Base-by-base conservation (phyloP, 2,329 filamentous ascomycete genomes). In the Aspergillus melleus region DNA sequence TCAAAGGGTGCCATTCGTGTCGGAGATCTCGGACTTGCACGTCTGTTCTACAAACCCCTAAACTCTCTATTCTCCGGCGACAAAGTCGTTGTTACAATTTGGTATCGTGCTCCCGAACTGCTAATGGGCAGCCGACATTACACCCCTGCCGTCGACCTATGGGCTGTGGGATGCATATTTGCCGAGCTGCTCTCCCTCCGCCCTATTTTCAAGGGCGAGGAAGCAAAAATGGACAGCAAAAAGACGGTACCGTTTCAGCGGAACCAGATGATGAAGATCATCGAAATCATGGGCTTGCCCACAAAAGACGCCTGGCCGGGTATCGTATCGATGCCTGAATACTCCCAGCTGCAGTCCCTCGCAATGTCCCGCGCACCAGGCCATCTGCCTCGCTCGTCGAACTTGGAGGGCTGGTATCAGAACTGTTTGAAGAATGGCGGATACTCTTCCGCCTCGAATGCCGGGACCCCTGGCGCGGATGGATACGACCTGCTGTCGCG, bases 231-330 rank as follows among this genome's bases (percentile, higher is more conserved):
- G 90, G 95, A 99, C 76, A 91, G 86, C 68, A 99, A 99, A 77
- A 98, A 98, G 79, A 95, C 91, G 0, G 93, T 98, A 0, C 95
- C 95, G 0, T 99, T 99, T 68, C 95, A 99, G 76, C 87, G 93
- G 14, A 97, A 97, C 70, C 95, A 99, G 79, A 98, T 99, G 94
- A 92, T 95, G 72, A 97, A 96, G 78, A 99, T 99, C 68, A 91
- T 96, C 42, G 95, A 99, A 72, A 92, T 99, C 63, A 89, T 99
- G 81, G 95, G 95, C 30, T 80, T 96, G 65, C 95, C 95, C 0
- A 91, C 86, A 6, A 94, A 94, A 70, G 91, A 96, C 53, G 86
- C 88, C 26, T 99, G 95, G 95, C 91, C 93, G 0, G 83, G 94
- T 29, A 80, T 99, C 2, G 81, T 86, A 1, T 86, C 88, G 44